Conservation (phyloP, 345 rosid species). For the Euphorbia tirucalli region DNA sequence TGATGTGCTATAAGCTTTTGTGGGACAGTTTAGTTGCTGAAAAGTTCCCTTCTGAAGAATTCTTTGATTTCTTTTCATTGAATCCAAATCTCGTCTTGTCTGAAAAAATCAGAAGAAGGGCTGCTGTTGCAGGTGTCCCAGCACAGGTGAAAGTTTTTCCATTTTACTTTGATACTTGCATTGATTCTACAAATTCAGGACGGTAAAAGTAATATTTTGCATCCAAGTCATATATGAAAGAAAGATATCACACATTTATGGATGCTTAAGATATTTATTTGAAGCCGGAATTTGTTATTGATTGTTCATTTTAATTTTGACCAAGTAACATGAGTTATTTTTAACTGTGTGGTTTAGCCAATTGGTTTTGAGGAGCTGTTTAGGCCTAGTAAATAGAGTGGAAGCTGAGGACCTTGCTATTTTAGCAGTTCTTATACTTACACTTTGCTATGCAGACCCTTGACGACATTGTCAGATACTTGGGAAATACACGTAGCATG, state of each 20-base stretch:
- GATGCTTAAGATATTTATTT: too few species aligned
- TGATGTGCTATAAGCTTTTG: slow-evolving; percentile 80
- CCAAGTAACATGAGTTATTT: too few species aligned
- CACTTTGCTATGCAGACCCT: slow-evolving; percentile 53
- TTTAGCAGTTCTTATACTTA: neutral
- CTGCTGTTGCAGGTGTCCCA: slow-evolving; percentile 48
- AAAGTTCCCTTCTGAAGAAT: slow-evolving; percentile 45
- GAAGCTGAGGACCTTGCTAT: neutral
- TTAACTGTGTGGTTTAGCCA: too few species aligned
- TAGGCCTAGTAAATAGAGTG: too few species aligned
- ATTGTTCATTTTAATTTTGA: too few species aligned
- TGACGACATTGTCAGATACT: slow-evolving; percentile 55
- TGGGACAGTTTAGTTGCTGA: slow-evolving; percentile 63
- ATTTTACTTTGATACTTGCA: neutral
- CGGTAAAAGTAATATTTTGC: neutral
- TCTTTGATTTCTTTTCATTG: slow-evolving; percentile 60
- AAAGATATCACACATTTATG: too few species aligned
- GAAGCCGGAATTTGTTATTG: too few species aligned
- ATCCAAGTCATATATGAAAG: neutral
- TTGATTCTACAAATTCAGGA: neutral
- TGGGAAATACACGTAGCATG: slow-evolving; percentile 46
- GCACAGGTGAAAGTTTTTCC: slow-evolving; percentile 44
- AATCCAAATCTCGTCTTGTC: slow-evolving; percentile 44
- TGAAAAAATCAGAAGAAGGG: slow-evolving; percentile 52
- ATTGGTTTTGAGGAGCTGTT: too few species aligned